Conservation (phyloP, 192 early-diverging fungal species). For the Helicostylum pulchrum region DNA sequence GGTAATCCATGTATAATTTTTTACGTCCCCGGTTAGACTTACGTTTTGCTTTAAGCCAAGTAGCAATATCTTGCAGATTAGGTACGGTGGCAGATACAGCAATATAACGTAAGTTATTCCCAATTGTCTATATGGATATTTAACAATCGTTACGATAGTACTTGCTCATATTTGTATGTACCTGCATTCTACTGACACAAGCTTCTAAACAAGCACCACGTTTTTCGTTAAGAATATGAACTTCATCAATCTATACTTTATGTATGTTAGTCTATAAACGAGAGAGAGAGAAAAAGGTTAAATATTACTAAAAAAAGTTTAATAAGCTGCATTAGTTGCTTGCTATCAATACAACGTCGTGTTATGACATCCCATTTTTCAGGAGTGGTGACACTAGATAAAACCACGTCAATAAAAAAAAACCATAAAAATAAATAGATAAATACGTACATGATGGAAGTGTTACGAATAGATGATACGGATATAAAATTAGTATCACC, state of each 20-base stretch:
- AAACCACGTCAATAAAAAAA: neutral
- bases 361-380: conserved; percentile 80
- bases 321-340: conserved; percentile 29
- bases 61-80: conserved; percentile 63
- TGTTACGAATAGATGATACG: conserved; percentile 41
- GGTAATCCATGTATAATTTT: neutral
- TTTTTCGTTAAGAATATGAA: conserved; percentile 62
- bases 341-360: conserved; percentile 50
- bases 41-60: conserved; percentile 47
- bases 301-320: conserved; percentile 38
- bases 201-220: conserved; percentile 75
- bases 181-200: conserved; percentile 48
- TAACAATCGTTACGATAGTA: neutral
- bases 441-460: conserved; percentile 33
- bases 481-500: conserved; percentile 56
- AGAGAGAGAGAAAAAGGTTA: neutral
- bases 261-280: too few species aligned
- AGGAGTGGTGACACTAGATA: conserved; percentile 62
- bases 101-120: conserved; percentile 21
- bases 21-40: neutral
- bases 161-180: neutral
- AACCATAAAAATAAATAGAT: neutral
- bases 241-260: conserved; percentile 63
- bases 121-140: neutral
- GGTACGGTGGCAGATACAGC: conserved; percentile 72